Evolutionary conservation across 139 green algal genomes (phyloP).

Genomic region (Chlamydomonas incerta): DNA sequence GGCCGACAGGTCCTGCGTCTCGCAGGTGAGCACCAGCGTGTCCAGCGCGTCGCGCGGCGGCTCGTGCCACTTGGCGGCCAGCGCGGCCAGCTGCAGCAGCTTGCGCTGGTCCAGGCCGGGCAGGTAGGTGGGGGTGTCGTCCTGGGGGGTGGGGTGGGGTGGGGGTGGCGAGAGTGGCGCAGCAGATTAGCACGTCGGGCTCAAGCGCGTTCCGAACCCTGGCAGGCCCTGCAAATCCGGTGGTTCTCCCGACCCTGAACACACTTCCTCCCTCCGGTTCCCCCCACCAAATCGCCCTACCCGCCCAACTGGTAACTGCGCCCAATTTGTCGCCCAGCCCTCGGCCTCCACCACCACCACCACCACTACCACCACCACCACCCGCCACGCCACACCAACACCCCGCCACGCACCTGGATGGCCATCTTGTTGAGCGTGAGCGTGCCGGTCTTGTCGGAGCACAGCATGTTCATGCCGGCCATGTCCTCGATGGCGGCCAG

Average conservation of each 20-base stretch:
- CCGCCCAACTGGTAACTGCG: too few species aligned
- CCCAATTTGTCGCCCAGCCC: background rate
- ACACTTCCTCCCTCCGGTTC: too few species aligned
- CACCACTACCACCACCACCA: too few species aligned
- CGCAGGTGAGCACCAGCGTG: conserved; percentile 85
- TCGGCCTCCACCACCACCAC: too few species aligned
- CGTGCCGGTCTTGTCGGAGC: conserved; percentile 91
- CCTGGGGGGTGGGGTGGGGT: background rate
- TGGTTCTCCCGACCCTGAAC: too few species aligned
- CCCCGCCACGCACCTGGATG: conserved; percentile 70
- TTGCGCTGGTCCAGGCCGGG: conserved; percentile 46
- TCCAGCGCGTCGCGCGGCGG: conserved; percentile 90
- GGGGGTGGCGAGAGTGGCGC: background rate
- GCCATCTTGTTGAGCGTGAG: conserved; percentile 94
- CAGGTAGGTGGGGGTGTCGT: conserved; percentile 79
- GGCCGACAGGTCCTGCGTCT: conserved; percentile 57
- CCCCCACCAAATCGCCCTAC: too few species aligned
- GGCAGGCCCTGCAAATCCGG: too few species aligned
- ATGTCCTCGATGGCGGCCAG: conserved; percentile 91
- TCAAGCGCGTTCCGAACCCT: too few species aligned
- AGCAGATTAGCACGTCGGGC: too few species aligned
- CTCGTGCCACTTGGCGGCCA: conserved; percentile 90
- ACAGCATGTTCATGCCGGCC: conserved; percentile 94
- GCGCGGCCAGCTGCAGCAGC: conserved; percentile 69
- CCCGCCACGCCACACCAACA: background rate